phyloP scores from a whole-genome alignment of 352 stramenopile genomes.

The Phytophthora fragariae region DNA sequence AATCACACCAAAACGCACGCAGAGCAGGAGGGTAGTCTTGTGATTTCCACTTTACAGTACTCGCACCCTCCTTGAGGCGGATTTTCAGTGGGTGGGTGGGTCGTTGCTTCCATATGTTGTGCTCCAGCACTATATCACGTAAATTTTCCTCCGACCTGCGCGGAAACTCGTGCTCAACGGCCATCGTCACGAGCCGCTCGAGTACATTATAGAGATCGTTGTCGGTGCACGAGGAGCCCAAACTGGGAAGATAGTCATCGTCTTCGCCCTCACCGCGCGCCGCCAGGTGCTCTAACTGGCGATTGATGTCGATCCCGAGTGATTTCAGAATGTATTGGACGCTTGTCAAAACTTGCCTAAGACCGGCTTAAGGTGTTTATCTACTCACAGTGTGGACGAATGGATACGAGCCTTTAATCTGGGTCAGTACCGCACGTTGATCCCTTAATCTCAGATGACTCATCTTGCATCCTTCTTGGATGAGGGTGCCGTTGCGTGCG shows the following conservation, averaged over 20 bases:
- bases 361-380: too few relatives aligned
- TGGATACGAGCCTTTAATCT: slow-evolving; percentile 21
- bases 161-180: not conserved
- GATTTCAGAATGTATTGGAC: slow-evolving; percentile 3
- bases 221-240: not conserved
- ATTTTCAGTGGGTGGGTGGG: slow-evolving; percentile 6
- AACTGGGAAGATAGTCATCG: not conserved
- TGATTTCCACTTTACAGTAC: slow-evolving; percentile 3
- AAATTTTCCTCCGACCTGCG: not conserved
- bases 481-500: not conserved
- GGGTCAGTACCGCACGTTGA: too few relatives aligned
- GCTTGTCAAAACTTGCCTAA: too few relatives aligned
- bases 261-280: not conserved
- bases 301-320: slow-evolving; percentile 12
- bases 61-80: not conserved
- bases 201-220: not conserved
- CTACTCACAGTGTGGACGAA: slow-evolving; percentile 20
- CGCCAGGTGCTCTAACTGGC: slow-evolving; percentile 9
- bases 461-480: not conserved
- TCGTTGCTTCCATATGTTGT: slow-evolving; percentile 15
- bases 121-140: not conserved
- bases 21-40: slow-evolving; percentile 5
- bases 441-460: not conserved
- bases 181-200: not conserved
- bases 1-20: not conserved